Evolutionary conservation across 202 grass and related monocot species (phyloP), one percentile per base, ranked within the genome.

Genomic region (Schoenoplectus tabernaemontani): DNA sequence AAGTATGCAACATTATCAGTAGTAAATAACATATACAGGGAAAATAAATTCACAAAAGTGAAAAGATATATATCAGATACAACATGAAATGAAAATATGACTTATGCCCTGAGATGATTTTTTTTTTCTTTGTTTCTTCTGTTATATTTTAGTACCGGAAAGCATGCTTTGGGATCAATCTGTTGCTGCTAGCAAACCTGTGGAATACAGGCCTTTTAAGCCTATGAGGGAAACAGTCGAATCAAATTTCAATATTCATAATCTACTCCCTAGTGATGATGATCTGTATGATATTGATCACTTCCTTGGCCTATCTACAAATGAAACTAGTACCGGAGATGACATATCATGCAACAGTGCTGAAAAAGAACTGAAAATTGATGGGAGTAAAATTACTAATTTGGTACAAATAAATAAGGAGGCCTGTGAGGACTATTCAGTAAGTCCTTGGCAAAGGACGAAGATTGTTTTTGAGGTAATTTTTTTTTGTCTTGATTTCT

Each of bases 201-300:
- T 60, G 2, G 78, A 80, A 64, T 80, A 65, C 78, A 80, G 51
- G 42, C 78, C 78, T 51, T 80, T 80, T 12, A 22, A 12, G 1
- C 5, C 41, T 12, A 19, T 6, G 17, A 80, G 60, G 51, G 78
- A 64, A 80, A 64, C 20, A 15, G 26, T 64, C 15, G 78, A 80
- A 33, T 24, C 59, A n/a, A 80, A 36, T 48, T 80, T 64, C 39
- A 64, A 80, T 63, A 80, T 80, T 80, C 56, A 80, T 19, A 80
- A 80, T 53, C 37, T 80, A 36, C 58, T 80, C 10, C 78, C 78
- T 23, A 60, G 57, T 20, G 28, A 80, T 19, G 78, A 80, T 65
- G 78, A 80, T 50, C 53, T 80, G 46, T 80, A 80, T 1, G 39
- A 80, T 32, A 48, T 80, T 5, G 57, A 80, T 47, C 78, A 80